Evolutionary conservation across 768 basidiomycete species (phyloP), one percentile per base, ranked within the genome.

Genomic region (Termitomyces sp.): DNA sequence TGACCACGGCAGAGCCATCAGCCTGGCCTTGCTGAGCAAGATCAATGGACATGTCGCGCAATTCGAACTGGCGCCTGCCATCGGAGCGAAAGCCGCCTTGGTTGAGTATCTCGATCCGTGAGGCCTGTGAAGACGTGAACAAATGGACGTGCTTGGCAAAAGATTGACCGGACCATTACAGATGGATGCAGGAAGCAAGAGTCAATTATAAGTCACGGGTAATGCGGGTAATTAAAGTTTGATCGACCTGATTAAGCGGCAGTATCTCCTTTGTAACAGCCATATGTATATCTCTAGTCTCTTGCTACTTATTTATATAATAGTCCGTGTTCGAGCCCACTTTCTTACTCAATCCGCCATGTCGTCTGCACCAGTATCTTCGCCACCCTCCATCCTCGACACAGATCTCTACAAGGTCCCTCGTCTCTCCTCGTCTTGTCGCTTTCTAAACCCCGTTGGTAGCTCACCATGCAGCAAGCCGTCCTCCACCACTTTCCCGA

Each of bases 401-500:
- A 94, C 94, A 0, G 96, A 98, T 71, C 73, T 96, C 32, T 98
- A 98, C 83, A 98, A 96, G 82, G 93, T 87, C 48, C 24, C 10
- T 22, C 9, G 28, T 22, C 47, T 30, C 46, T 7, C 33, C 24
- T 26, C 14, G n/a, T 20, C 52, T 40, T n/a, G 1, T 9, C 28
- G 18, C 53, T 46, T 59, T 43, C 55, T 59, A 33, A 59, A 36
- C 58, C 13, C 35, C 38, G 32, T 56, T 47, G 60, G 14, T 57
- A 96, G 92, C 77, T 97, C 48, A 91, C 94, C 0, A 98, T 97
- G 96, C 96, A 98, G 74, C 90, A 95, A 72, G 94, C 93, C 0
- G 85, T 98, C 24, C 65, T 87, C 56, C 78, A 81, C 22, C 85
- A 87, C 60, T 95, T 94, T 66, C 88, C 87, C n/a, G 73, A 84